These are phyloP conservation scores for Lineolata rhizophorae DNA, from an alignment of 495 filamentous ascomycete genomes.

Conservation along the genomic window DNA sequence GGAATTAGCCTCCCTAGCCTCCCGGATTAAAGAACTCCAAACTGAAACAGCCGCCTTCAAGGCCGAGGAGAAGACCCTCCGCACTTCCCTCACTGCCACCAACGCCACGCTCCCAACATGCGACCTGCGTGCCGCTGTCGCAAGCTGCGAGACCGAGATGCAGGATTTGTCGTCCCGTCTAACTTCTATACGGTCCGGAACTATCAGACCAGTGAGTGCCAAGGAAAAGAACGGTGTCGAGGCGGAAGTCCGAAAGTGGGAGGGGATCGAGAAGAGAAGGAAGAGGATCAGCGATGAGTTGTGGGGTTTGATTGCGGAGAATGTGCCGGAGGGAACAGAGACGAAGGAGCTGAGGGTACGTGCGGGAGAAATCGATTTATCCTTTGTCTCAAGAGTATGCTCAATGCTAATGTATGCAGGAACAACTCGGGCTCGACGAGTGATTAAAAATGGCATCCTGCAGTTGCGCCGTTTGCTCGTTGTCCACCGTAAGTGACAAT, in stretches of 20 bases:
- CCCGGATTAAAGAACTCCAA: slow-evolving; percentile 28
- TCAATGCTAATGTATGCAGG: background rate
- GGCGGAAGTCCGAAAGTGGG: slow-evolving; percentile 30
- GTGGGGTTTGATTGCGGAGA: slow-evolving; percentile 14
- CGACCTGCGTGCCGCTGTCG: slow-evolving; percentile 25
- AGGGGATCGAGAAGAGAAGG: slow-evolving; percentile 21
- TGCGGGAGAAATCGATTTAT: background rate
- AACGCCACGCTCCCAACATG: slow-evolving; percentile 27
- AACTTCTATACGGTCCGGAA: slow-evolving; percentile 17
- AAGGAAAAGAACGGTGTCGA: slow-evolving; percentile 28
- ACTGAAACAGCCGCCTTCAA: slow-evolving; percentile 26
- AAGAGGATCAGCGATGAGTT: slow-evolving; percentile 22
- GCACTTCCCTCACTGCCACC: slow-evolving; percentile 25
- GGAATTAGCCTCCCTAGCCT: slow-evolving; percentile 23
- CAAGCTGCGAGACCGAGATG: slow-evolving; percentile 25
- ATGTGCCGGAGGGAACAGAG: slow-evolving; percentile 8
- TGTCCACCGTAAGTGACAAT: no score
- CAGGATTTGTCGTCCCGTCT: slow-evolving; percentile 21
- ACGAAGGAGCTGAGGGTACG: slow-evolving; percentile 9
- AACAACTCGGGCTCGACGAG: slow-evolving; percentile 2
- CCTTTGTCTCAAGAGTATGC: background rate
- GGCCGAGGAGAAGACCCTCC: slow-evolving; percentile 27
- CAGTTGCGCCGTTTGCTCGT: no score
- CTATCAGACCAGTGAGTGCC: slow-evolving; percentile 21
- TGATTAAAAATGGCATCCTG: no score